Evolutionary conservation across 1,284 basidiomycete species (phyloP), one percentile per base, ranked within the genome.

Genomic region (Ustilago crameri): DNA sequence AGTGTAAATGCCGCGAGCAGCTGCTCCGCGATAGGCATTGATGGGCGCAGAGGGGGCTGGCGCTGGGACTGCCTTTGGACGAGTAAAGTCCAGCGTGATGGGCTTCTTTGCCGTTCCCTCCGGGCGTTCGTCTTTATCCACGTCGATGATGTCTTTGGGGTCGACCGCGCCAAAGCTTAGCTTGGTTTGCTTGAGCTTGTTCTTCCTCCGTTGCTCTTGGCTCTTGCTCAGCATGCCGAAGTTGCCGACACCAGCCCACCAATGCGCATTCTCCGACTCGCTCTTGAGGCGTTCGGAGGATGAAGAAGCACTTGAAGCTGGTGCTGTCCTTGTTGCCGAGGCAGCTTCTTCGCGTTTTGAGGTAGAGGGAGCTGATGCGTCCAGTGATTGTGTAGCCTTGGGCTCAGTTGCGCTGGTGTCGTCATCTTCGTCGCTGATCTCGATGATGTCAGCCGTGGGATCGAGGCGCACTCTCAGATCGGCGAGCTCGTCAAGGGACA

Each of bases 111-210:
- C n/a, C 0, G 50, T 30, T 1, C 18, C 24, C 4, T 54, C 42
- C n/a, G 48, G 35, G 38, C 49, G 37, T 2, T 61, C 53, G 30
- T 59, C 50, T 14, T 51, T 61, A 50, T 76, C 74, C 12, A 76
- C 24, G 24, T 76, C 74, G 54, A 76, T 76, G 48, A 68, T 54
- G 26, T 73, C 61, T 23, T 44, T 64, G 2, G 70, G 65, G 23
- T 73, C 48, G 20, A 63, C 56, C 30, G 65, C 60, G 34, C 55
- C 45, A 37, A 75, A 77, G 52, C 55, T 69, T 30, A 79, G 69
- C 52, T 77, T 79, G 56, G 72, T 60, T 50, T 79, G 76, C 41
- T 74, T 77, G 38, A 79, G 43, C 48, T 60, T 59, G 27, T 62
- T 61, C 44, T 58, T 63, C 20, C 59, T 49, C n/a, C 55, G 55